Base-by-base conservation (phyloP, 1,284 basidiomycete genomes). In the Ustilago trichophora region DNA sequence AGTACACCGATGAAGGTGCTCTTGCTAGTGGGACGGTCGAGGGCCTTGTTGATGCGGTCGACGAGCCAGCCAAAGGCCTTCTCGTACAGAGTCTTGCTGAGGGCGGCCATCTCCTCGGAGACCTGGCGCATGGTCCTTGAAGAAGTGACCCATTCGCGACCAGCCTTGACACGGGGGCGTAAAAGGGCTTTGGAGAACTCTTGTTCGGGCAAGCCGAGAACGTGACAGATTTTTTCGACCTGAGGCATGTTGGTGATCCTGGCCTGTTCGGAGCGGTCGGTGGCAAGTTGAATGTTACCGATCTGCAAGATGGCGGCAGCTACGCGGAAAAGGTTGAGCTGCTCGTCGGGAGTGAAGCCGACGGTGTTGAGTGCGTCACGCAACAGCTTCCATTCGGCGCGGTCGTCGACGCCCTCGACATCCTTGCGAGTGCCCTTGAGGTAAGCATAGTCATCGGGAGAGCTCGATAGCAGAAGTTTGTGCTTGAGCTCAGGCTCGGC, bases 1-100 rank as follows among this genome's bases (percentile, higher is more conserved):
- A 99, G 87, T 3, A 99, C 96, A 37, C 96, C 96, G 64, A 99
- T 98, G 82, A 98, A 98, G 2, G 91, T 93, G 29, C 92, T 90
- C 82, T 96, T 96, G 27, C 91, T 91, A 1, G 78, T 77, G 15
- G 94, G 93, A 8, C 94, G 88, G 75, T 98, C 95, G 1, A 98
- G 86, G 1, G 93, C 94, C 43, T 88, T 88, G 82, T 99, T 99
- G 83, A 98, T 92, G 36, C 93, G 88, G 67, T 97, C 94, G 19
- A 99, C 96, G 41, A 99, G 87, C 37, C 88, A 86, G 15, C 93
- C 91, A 77, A 98, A 98, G 2, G 90, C 92, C 83, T 97, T 98
- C 84, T 98, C 96, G 82, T 98, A 98, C 21, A 98, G 85, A 2
- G 92, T 95, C 85, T 98, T 98, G 84, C 92, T 94, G 18, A 98